Percentiles rank a stretch among this genome's conserved stretches.
These are phyloP conservation scores for Dryas drummondii DNA, from an alignment of 306 rosid species.

Conservation along the genomic window DNA sequence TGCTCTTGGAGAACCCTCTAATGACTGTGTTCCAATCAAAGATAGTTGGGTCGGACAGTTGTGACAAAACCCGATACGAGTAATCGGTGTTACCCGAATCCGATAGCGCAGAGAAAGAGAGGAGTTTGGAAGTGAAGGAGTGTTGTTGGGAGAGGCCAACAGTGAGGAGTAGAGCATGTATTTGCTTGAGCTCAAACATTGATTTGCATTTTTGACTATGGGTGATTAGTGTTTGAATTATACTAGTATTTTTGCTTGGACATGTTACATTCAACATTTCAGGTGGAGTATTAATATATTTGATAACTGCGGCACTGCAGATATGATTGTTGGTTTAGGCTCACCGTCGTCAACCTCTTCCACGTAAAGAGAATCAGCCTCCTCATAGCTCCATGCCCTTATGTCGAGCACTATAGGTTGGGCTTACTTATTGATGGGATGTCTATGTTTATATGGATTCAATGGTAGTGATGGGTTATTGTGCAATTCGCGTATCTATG, in stretches of 20 bases:
- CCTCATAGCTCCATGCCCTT: too few relatives aligned
- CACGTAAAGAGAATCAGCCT: constrained; percentile 53
- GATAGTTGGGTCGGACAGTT: constrained; percentile 47
- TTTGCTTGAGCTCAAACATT: constrained; percentile 58
- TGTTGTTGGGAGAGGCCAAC: constrained; percentile 55
- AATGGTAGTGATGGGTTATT: constrained; percentile 36
- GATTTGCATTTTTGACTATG: constrained; percentile 57
- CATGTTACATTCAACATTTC: constrained; percentile 38
- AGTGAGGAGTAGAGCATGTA: constrained; percentile 56
- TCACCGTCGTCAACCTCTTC: constrained; percentile 91
- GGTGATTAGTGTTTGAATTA: constrained; percentile 31
- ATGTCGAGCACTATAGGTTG: too few relatives aligned
- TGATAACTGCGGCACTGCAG: constrained; percentile 83
- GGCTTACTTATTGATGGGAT: too few relatives aligned
- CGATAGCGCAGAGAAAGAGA: constrained; percentile 53
- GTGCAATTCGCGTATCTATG: too few relatives aligned
- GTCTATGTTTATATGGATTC: too few relatives aligned
- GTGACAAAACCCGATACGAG: constrained; percentile 52
- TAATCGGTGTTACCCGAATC: constrained; percentile 47
- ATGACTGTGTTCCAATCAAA: constrained; percentile 63
- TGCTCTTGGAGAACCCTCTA: constrained; percentile 62
- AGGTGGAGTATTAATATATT: constrained; percentile 9
- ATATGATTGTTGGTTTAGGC: constrained; percentile 70
- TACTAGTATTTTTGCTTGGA: constrained; percentile 26
- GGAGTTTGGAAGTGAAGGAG: constrained; percentile 37